Conservation (phyloP, 495 filamentous ascomycete genomes). For the Oidiodendron maius region DNA sequence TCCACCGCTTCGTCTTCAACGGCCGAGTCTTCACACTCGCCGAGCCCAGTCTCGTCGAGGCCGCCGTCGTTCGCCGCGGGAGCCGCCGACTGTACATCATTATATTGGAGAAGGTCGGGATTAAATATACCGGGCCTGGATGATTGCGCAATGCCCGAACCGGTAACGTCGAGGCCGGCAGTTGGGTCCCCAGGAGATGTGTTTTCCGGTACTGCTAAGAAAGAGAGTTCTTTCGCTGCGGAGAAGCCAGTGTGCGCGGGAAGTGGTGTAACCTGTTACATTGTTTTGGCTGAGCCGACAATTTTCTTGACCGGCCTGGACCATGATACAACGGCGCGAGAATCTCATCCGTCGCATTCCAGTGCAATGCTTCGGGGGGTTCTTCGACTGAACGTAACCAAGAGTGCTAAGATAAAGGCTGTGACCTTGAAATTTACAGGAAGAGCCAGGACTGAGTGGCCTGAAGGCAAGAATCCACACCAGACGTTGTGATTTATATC, state of each 20-base stretch:
- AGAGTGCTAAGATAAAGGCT: slow-evolving; percentile 92
- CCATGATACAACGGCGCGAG: slow-evolving; percentile 38
- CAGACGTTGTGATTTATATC: background rate
- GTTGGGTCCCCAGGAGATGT: background rate
- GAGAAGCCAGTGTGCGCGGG: slow-evolving; percentile 70
- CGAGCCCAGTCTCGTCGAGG: slow-evolving; percentile 8
- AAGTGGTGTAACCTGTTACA: slow-evolving; percentile 65
- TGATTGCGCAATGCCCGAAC: slow-evolving; percentile 10
- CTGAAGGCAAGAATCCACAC: slow-evolving; percentile 58
- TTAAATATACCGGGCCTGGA: background rate
- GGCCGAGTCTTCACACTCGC: slow-evolving; percentile 11
- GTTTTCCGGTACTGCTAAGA: slow-evolving; percentile 24
- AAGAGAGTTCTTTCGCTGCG: slow-evolving; percentile 19
- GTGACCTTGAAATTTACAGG: slow-evolving; percentile 82
- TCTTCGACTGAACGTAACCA: slow-evolving; percentile 75
- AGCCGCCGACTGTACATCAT: slow-evolving; percentile 15
- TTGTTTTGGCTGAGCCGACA: slow-evolving; percentile 80
- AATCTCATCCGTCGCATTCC: slow-evolving; percentile 9
- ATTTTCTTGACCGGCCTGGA: slow-evolving; percentile 91
- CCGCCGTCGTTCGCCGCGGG: slow-evolving; percentile 9
- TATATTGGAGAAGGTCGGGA: slow-evolving; percentile 14
- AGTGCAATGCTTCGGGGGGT: slow-evolving; percentile 84
- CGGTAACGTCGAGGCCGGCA: background rate
- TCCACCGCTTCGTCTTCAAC: slow-evolving; percentile 18
- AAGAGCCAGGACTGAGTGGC: slow-evolving; percentile 89